These are phyloP conservation scores for Gomphus sp. DNA, from an alignment of 1,284 basidiomycete genomes.

Conservation along the genomic window DNA sequence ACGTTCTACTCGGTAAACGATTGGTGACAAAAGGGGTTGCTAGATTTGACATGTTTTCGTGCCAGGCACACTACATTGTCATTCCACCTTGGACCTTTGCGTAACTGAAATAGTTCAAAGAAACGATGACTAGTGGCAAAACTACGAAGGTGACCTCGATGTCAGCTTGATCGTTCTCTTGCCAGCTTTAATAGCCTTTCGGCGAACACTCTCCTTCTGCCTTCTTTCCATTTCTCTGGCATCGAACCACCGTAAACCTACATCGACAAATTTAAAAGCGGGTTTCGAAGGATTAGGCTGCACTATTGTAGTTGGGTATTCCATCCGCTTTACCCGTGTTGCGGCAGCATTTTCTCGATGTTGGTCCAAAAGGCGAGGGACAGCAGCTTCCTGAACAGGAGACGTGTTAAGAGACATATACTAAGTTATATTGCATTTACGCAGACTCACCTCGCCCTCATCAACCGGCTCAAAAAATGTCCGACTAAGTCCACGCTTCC, in stretches of 20 bases:
- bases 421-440: neutral
- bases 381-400: constrained; percentile 41
- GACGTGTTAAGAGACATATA: constrained; percentile 9
- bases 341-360: constrained; percentile 18
- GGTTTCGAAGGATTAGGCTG: constrained; percentile 5
- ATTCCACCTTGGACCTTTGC: no score
- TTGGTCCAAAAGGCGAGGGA: constrained; percentile 41
- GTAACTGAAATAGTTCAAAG: no score
- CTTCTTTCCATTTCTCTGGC: neutral
- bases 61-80: no score
- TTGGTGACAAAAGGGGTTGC: no score
- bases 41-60: no score
- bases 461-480: constrained; percentile 65
- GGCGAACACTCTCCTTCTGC: constrained; percentile 3
- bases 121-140: neutral
- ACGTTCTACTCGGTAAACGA: no score
- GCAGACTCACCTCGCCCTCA: constrained; percentile 46
- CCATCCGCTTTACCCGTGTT: neutral
- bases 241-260: constrained; percentile 8
- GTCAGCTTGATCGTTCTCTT: neutral
- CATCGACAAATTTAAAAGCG: constrained; percentile 6
- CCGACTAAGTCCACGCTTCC: constrained; percentile 34
- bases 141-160: neutral
- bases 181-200: constrained; percentile 2
- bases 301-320: neutral